Conservation (phyloP, 2,329 filamentous ascomycete species). For the Hypocreales sp. region DNA sequence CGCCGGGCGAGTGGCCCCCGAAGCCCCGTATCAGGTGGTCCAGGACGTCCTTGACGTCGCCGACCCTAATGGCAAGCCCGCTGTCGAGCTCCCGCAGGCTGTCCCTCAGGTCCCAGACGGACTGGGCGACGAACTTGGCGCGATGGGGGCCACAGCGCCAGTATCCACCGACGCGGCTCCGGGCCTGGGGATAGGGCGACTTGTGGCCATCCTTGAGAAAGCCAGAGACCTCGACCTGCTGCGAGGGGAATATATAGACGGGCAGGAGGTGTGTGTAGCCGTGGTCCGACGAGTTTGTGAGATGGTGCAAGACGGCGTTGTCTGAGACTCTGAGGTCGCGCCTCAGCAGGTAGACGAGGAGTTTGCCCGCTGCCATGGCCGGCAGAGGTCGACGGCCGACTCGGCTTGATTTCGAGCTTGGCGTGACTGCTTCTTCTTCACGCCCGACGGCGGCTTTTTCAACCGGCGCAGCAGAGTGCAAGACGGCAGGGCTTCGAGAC, state of each 20-base stretch:
- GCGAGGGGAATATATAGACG: conserved; percentile 50
- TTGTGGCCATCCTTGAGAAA: conserved; percentile 40
- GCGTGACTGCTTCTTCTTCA: no score
- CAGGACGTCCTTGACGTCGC: conserved; percentile 43
- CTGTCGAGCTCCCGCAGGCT: conserved; percentile 43
- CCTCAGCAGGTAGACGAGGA: conserved; percentile 57
- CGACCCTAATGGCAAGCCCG: conserved; percentile 48
- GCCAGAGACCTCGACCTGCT: conserved; percentile 61
- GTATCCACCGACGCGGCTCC: conserved; percentile 48
- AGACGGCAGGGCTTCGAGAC: no score
- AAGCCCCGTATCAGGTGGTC: conserved; percentile 37
- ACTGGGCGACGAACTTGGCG: conserved; percentile 56
- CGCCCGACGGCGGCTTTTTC: no score
- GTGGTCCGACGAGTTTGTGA: conserved; percentile 30
- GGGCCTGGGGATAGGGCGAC: conserved; percentile 54
- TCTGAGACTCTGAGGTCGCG: conserved; percentile 60
- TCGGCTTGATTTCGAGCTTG: no score
- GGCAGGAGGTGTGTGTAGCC: conserved; percentile 56
- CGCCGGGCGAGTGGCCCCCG: conserved; percentile 21
- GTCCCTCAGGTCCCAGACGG: conserved; percentile 56
- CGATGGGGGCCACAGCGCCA: conserved; percentile 63
- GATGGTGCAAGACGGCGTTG: conserved; percentile 54
- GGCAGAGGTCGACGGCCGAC: neutral
- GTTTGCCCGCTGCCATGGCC: conserved; percentile 23
- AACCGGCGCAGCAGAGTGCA: no score